phyloP scores from a whole-genome alignment of 768 basidiomycete genomes.

The Termitomyces sp. region DNA sequence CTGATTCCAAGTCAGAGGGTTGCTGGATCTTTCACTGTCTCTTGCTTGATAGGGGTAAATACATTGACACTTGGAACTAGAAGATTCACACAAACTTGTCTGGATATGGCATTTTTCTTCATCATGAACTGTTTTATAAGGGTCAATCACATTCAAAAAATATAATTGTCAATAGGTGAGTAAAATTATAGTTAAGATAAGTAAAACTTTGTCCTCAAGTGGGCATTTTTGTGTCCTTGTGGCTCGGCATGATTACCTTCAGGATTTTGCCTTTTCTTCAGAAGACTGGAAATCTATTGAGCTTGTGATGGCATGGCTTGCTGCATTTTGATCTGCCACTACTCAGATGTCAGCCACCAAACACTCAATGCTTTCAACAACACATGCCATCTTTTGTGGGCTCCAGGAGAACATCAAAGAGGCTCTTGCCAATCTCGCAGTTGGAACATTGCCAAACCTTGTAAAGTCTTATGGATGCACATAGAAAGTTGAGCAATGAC shows the following conservation, averaged over 20 bases:
- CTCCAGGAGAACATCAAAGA: conserved; percentile 25
- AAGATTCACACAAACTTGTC: too few species aligned
- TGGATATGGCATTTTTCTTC: too few species aligned
- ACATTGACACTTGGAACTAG: too few species aligned
- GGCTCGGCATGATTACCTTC: conserved; percentile 16
- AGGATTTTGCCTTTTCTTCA: conserved; percentile 5
- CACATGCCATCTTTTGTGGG: conserved; percentile 28
- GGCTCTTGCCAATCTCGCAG: conserved; percentile 18
- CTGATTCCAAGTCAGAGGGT: too few species aligned
- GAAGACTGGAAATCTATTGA: conserved; percentile 20
- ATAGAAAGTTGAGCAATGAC: conserved; percentile 1
- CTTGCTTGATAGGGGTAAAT: too few species aligned
- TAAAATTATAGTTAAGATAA: too few species aligned
- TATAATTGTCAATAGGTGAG: too few species aligned
- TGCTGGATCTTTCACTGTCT: too few species aligned
- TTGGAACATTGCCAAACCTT: conserved; percentile 7
- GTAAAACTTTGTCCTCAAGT: too few species aligned
- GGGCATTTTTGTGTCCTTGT: too few species aligned
- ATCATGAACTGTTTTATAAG: too few species aligned
- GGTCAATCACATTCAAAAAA: too few species aligned
- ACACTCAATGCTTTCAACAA: conserved; percentile 27
- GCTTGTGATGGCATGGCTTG: conserved; percentile 17
- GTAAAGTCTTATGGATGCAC: conserved; percentile 22
- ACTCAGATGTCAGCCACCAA: conserved; percentile 32
- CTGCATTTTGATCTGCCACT: conserved; percentile 21